These are phyloP conservation scores for Puccinia horiana DNA, from an alignment of 1,284 basidiomycete genomes.

Conservation along the genomic window DNA sequence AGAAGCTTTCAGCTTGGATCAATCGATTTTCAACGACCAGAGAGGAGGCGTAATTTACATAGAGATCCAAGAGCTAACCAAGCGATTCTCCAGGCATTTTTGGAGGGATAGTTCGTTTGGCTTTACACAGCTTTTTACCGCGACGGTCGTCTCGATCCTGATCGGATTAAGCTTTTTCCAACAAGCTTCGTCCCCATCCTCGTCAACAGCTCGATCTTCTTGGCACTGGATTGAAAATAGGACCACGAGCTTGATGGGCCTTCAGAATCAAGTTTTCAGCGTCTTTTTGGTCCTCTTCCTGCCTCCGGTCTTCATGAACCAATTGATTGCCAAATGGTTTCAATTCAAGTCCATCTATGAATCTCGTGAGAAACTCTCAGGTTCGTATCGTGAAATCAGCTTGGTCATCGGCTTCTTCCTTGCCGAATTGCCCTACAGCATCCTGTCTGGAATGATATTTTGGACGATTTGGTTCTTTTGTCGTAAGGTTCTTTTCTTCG, in stretches of 20 bases:
- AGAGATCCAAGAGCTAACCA: slow-evolving; percentile 38
- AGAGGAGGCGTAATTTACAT: slow-evolving; percentile 11
- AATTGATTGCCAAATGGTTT: slow-evolving; percentile 54
- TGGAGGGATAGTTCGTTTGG: slow-evolving; percentile 48
- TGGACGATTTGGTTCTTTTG: slow-evolving; percentile 45
- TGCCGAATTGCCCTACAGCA: slow-evolving; percentile 42
- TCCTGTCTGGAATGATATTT: slow-evolving; percentile 36
- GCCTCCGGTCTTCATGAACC: slow-evolving; percentile 50
- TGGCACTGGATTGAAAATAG: background rate
- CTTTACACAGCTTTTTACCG: slow-evolving; percentile 41
- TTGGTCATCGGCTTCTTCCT: slow-evolving; percentile 32
- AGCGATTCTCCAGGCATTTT: slow-evolving; percentile 42
- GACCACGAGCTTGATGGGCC: slow-evolving; percentile 26
- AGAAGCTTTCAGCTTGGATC: slow-evolving; percentile 21
- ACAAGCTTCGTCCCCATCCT: slow-evolving; percentile 26
- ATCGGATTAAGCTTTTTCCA: slow-evolving; percentile 41
- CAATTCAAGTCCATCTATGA: slow-evolving; percentile 52
- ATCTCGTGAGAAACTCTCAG: slow-evolving; percentile 50
- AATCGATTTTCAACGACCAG: slow-evolving; percentile 30
- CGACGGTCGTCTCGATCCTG: slow-evolving; percentile 21
- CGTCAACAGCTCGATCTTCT: background rate
- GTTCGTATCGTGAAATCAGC: slow-evolving; percentile 30
- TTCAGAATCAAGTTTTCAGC: slow-evolving; percentile 42
- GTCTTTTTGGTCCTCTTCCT: slow-evolving; percentile 51
- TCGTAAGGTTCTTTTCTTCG: slow-evolving; percentile 11